Evolutionary conservation across 768 basidiomycete species (phyloP).

Genomic region (Russula ochroleuca): DNA sequence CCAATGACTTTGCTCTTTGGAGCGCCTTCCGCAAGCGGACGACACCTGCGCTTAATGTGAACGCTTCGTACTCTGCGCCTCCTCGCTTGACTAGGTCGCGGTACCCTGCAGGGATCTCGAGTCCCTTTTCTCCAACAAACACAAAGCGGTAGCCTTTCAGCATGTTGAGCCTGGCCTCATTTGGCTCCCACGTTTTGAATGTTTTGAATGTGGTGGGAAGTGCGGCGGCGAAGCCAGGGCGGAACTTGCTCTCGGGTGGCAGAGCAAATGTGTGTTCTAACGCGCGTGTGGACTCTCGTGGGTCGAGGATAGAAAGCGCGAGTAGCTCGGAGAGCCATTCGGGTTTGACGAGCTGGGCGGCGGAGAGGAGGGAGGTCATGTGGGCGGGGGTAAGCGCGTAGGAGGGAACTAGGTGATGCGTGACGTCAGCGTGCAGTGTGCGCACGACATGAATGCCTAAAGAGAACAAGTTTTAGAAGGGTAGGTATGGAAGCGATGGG

Average conservation of each 20-base stretch:
- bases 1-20: conserved; percentile 49
- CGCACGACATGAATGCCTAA: conserved; percentile 56
- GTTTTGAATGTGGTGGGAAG: conserved; percentile 48
- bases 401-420: conserved; percentile 59
- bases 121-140: conserved; percentile 52
- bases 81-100: conserved; percentile 54
- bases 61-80: conserved; percentile 58
- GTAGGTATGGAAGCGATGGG: neutral
- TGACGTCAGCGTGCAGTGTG: conserved; percentile 44
- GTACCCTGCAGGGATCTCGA: conserved; percentile 46
- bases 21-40: conserved; percentile 51
- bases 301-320: conserved; percentile 43
- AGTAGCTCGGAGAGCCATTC: conserved; percentile 67
- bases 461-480: conserved; percentile 1
- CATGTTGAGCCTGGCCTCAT: conserved; percentile 56
- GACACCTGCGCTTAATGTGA: conserved; percentile 49
- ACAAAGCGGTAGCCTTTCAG: conserved; percentile 54
- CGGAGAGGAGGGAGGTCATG: conserved; percentile 56
- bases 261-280: conserved; percentile 51
- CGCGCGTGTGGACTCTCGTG: conserved; percentile 33
- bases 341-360: conserved; percentile 54
- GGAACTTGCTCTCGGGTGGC: conserved; percentile 51
- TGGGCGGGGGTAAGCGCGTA: conserved; percentile 47
- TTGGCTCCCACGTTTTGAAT: conserved; percentile 61
- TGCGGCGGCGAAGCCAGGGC: conserved; percentile 52